Conservation (phyloP, 2,329 filamentous ascomycete genomes). For the Parafenestella ontariensis region DNA sequence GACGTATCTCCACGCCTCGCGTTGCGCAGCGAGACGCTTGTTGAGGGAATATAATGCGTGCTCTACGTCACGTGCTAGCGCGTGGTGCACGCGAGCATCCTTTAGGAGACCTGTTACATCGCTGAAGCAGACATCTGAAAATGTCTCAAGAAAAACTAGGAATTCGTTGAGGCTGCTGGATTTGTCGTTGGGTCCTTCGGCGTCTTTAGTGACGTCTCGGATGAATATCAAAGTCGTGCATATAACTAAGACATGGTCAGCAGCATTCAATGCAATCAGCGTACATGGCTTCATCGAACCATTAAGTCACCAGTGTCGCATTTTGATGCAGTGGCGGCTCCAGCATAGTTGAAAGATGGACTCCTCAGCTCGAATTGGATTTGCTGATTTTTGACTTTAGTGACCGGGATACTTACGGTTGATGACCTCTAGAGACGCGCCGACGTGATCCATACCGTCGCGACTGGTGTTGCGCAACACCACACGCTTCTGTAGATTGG, state of each 20-base stretch:
- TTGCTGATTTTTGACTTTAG: not conserved
- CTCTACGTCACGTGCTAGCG: conserved; percentile 12
- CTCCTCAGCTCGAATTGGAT: not conserved
- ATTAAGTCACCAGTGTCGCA: no score
- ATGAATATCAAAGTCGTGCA: conserved; percentile 23
- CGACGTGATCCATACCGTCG: conserved; percentile 13
- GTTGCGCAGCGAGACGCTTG: conserved; percentile 18
- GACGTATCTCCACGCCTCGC: conserved; percentile 19
- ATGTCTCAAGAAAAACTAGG: conserved; percentile 20
- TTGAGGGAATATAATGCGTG: conserved; percentile 16
- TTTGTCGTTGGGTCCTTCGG: not conserved
- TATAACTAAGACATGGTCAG: conserved; percentile 4
- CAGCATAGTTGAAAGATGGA: no score
- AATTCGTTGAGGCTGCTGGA: conserved; percentile 6
- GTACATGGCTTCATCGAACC: no score
- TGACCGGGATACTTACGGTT: conserved; percentile 7
- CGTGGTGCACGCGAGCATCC: conserved; percentile 12
- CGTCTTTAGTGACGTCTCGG: conserved; percentile 16
- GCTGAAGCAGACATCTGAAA: conserved; percentile 19
- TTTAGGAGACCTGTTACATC: conserved; percentile 15
- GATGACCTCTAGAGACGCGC: conserved; percentile 14
- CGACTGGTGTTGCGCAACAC: not conserved
- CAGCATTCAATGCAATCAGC: not conserved
- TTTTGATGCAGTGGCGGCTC: no score
- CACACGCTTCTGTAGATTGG: not conserved